Base-by-base conservation (phyloP, 2,329 filamentous ascomycete species). In the Diaporthe eres region DNA sequence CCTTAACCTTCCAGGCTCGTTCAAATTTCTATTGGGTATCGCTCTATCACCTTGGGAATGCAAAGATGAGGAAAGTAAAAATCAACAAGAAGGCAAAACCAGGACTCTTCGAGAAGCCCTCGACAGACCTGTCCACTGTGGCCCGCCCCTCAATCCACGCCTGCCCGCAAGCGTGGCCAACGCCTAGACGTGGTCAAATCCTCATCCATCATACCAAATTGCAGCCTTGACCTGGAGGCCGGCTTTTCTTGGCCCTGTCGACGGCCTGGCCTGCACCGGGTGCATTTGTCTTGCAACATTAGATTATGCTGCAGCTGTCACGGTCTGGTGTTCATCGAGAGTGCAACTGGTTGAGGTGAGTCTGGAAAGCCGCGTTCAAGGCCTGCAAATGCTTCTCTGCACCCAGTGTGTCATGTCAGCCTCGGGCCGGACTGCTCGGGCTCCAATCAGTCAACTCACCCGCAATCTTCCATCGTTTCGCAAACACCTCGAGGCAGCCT, bases 391-490 rank as follows among this genome's bases (percentile, higher is more conserved):
- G 72, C 44, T 67, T 65, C 58, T 77, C 75, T 77, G 70, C 15
- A 25, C 5, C 3, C 19, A 25, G 13, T n/a, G 13, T 19, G 47
- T 73, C 22, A 68, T 19, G 47, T 73, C 22, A 68, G 47, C 22
- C 13, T 42, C 67, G 12, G 49, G 34, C 22, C 25, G 47, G 58
- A 17, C 15, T 44, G 22, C 6, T 37, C n/a, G 22, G 22, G 25
- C 25, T 49, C 12, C 6, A 17, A 28, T 37, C 34, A n/a, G 19
- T 47, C 51, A 25, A 77, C 81, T 77, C 63, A 80, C 81, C 81
- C 34, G 80, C 79, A 67, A 82, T 79, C 72, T 76, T 80, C 81
- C 81, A 82, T 67, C 80, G 76, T 71, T 75, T 78, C 6, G 77
- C 74, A 9, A 79, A 68, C 12, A 78, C 71, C 61, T 80, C 78